Percentiles rank a stretch among this genome's conserved stretches.
phyloP scores from a whole-genome alignment of 2,329 filamentous ascomycete genomes.

The Fusarium burgessii region DNA sequence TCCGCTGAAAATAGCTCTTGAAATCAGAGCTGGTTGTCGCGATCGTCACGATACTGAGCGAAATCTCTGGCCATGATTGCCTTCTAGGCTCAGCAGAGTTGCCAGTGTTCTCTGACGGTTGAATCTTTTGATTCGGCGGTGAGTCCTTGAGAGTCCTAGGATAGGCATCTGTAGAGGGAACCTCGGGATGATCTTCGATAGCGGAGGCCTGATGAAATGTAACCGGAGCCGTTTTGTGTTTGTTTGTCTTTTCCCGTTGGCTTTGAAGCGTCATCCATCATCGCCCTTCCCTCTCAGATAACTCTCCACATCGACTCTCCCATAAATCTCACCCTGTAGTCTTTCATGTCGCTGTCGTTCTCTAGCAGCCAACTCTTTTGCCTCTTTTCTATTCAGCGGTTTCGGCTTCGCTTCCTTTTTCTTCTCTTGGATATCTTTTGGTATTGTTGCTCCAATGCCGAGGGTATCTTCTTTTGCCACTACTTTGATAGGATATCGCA shows the following conservation, averaged over 20 bases:
- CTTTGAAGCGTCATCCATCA: slow-evolving; percentile 30
- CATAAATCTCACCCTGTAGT: slow-evolving; percentile 78
- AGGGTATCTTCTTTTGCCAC: slow-evolving; percentile 78
- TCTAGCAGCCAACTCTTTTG: slow-evolving; percentile 70
- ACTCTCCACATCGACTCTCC: slow-evolving; percentile 78
- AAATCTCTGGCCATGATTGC: neutral
- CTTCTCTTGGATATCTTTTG: slow-evolving; percentile 55
- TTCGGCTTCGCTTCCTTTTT: slow-evolving; percentile 59
- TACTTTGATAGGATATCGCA: slow-evolving; percentile 79
- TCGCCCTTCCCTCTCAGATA: slow-evolving; percentile 69
- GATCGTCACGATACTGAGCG: neutral
- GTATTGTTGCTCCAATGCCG: slow-evolving; percentile 72
- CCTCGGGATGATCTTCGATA: neutral
- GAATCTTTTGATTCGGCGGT: neutral
- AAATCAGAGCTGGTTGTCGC: neutral
- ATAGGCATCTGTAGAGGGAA: neutral
- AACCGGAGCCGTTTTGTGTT: neutral
- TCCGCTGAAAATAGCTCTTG: neutral
- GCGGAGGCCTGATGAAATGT: neutral
- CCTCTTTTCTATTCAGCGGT: slow-evolving; percentile 76
- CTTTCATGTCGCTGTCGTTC: slow-evolving; percentile 72
- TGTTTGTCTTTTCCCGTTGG: neutral
- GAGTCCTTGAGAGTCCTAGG: slow-evolving; percentile 29
- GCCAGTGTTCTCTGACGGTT: neutral
- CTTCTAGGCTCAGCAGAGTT: neutral